These are phyloP conservation scores for Rehmannia glutinosa DNA, from an alignment of 257 asterid species.

Conservation along the genomic window DNA sequence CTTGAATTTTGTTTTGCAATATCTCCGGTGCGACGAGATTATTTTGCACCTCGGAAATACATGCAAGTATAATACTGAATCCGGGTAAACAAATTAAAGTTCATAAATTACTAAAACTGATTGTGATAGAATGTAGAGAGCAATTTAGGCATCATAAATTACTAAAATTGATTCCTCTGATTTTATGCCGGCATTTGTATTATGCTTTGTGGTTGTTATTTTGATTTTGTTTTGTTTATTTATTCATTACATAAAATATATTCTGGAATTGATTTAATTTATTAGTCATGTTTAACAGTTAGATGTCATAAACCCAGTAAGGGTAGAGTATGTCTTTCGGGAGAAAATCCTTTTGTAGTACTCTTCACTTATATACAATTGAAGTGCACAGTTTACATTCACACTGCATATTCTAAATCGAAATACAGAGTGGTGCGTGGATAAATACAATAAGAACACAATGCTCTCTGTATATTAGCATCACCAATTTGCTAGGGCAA, in stretches of 20 bases:
- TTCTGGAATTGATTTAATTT: neutral
- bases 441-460: constrained; percentile 4
- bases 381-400: neutral
- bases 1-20: constrained; percentile 13
- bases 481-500: neutral
- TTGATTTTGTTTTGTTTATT: constrained; percentile 7
- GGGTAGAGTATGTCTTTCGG: neutral
- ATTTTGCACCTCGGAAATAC: too few relatives aligned
- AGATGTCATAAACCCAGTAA: neutral
- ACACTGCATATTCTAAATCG: neutral
- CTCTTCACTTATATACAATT: neutral
- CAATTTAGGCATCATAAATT: neutral
- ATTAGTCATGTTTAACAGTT: neutral
- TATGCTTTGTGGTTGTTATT: neutral
- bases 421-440: neutral
- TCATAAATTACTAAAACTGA: too few relatives aligned
- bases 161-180: neutral
- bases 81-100: too few relatives aligned
- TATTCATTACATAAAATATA: neutral
- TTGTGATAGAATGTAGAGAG: neutral
- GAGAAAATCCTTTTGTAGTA: neutral
- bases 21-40: too few relatives aligned
- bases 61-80: too few relatives aligned
- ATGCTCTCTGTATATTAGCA: neutral
- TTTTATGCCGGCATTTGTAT: neutral